Evolutionary conservation across 768 basidiomycete genomes (phyloP).

Genomic region (Podaxis mareebaensis): DNA sequence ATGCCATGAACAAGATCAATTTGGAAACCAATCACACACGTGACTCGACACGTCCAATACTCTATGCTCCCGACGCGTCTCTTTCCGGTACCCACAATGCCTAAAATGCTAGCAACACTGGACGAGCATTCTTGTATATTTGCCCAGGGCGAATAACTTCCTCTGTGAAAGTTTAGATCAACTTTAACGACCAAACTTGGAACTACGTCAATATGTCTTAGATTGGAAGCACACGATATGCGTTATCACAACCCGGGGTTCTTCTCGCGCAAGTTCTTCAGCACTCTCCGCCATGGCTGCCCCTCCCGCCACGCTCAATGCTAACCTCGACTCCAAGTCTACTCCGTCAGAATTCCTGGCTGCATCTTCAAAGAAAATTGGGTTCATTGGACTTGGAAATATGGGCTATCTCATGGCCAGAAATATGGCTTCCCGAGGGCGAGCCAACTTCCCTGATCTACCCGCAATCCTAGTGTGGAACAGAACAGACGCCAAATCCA

Average conservation of each 20-base stretch:
- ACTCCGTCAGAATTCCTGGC: constrained; percentile 11
- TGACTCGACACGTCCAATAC: background rate
- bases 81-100: background rate
- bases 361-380: constrained; percentile 32
- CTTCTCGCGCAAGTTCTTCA: background rate
- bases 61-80: background rate
- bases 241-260: constrained; percentile 7
- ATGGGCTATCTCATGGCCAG: constrained; percentile 80
- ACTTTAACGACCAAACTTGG: background rate
- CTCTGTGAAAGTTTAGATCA: background rate
- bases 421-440: constrained; percentile 66
- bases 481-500: constrained; percentile 61
- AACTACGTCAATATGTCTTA: background rate
- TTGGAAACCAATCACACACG: constrained; percentile 13
- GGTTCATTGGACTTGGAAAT: constrained; percentile 54
- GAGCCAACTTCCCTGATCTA: constrained; percentile 32
- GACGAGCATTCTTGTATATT: too few species aligned
- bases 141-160: background rate
- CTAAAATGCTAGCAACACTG: too few species aligned
- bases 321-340: constrained; percentile 23
- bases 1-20: constrained; percentile 15
- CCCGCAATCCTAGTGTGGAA: constrained; percentile 76
- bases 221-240: background rate
- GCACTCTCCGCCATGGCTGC: constrained; percentile 8
- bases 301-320: background rate